Conservation (phyloP, 768 basidiomycete genomes). For the Leccinum obscurum region DNA sequence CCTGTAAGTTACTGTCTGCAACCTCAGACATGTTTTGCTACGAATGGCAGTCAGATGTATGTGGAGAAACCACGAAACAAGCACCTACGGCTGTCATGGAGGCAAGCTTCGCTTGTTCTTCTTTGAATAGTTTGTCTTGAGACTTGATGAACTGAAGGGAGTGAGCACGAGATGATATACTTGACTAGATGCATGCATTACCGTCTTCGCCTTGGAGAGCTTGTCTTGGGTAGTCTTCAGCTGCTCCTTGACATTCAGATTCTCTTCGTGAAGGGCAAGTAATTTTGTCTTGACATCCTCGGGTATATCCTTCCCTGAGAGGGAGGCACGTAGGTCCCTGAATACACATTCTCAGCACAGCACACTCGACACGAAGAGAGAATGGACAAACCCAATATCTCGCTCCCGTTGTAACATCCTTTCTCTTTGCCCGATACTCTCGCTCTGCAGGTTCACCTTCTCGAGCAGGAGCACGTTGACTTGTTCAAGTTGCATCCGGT, state of each 20-base stretch:
- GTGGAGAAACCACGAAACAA: constrained; percentile 1
- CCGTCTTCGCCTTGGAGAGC: constrained; percentile 75
- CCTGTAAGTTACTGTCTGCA: constrained; percentile 62
- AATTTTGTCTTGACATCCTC: constrained; percentile 79
- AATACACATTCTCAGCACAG: background rate
- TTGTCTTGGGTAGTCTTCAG: constrained; percentile 73
- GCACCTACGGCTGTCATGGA: constrained; percentile 45
- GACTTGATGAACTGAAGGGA: constrained; percentile 81
- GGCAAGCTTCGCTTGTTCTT: constrained; percentile 65
- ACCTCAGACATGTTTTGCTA: constrained; percentile 65
- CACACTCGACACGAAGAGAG: background rate
- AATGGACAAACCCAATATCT: constrained; percentile 66
- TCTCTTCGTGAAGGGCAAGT: constrained; percentile 76
- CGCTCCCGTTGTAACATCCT: constrained; percentile 83
- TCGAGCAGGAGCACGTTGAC: constrained; percentile 83
- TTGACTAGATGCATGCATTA: constrained; percentile 30
- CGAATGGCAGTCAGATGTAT: constrained; percentile 6
- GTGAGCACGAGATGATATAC: constrained; percentile 3
- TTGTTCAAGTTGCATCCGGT: constrained; percentile 88
- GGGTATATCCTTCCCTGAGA: constrained; percentile 78
- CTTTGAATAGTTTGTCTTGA: constrained; percentile 87
- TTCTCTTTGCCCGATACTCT: constrained; percentile 89
- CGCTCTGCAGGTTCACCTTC: constrained; percentile 87
- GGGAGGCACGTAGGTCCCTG: constrained; percentile 75
- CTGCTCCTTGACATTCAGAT: constrained; percentile 66